Evolutionary conservation across 768 basidiomycete species (phyloP).

Genomic region (Russula abietina): DNA sequence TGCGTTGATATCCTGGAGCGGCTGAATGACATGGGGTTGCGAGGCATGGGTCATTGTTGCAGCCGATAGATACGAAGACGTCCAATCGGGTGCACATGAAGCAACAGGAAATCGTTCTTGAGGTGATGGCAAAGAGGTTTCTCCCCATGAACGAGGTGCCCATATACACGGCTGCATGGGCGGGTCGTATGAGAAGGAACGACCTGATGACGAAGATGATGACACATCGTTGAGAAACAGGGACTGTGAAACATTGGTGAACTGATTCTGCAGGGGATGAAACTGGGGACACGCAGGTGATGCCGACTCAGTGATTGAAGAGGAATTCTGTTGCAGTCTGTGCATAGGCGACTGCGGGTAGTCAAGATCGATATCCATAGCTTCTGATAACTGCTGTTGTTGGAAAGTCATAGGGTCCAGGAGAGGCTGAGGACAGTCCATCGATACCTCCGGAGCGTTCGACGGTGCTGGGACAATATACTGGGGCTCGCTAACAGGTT

Average conservation of each 20-base stretch:
- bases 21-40: not conserved
- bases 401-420: not conserved
- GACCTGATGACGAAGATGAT: not conserved
- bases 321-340: not conserved
- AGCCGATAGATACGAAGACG: not conserved
- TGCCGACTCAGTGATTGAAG: not conserved
- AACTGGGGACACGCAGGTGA: not conserved
- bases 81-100: not conserved
- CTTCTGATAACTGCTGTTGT: not conserved
- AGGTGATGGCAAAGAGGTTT: not conserved
- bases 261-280: not conserved
- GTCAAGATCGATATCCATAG: not conserved
- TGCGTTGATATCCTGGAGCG: not conserved
- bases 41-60: not conserved
- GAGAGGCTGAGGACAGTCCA: not conserved
- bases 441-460: not conserved
- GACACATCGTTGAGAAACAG: not conserved
- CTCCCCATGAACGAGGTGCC: not conserved
- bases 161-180: not conserved
- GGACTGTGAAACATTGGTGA: not conserved
- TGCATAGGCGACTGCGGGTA: not conserved
- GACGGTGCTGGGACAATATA: not conserved
- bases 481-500: not conserved
- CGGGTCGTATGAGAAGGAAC: not conserved
- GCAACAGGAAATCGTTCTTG: not conserved